Evolutionary conservation across 768 basidiomycete species (phyloP).

Genomic region (Boletus pseudo-olivaceus): DNA sequence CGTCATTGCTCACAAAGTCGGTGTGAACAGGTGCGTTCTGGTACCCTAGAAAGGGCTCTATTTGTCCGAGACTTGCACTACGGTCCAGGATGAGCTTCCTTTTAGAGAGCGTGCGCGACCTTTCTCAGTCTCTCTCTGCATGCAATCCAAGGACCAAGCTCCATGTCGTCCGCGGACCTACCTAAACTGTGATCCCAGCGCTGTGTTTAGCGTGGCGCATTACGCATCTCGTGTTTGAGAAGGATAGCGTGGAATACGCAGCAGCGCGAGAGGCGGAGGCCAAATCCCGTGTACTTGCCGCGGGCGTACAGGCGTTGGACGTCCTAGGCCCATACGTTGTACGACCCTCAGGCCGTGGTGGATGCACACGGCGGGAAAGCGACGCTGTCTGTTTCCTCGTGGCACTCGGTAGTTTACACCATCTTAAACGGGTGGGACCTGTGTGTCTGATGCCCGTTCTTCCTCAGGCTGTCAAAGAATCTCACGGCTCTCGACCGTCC

Average conservation of each 20-base stretch:
- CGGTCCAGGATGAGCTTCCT: constrained; percentile 5
- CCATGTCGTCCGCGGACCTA: constrained; percentile 22
- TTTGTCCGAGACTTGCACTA: constrained; percentile 4
- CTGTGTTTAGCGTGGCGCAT: constrained; percentile 10
- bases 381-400: constrained; percentile 6
- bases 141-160: constrained; percentile 16
- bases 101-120: constrained; percentile 14
- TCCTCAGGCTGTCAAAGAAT: constrained; percentile 13
- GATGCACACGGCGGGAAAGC: constrained; percentile 1
- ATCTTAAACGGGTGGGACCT: background rate
- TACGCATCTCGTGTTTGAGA: constrained; percentile 10
- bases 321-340: constrained; percentile 1
- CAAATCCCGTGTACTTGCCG: constrained; percentile 3
- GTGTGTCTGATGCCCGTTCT: background rate
- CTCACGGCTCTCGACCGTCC: constrained; percentile 5
- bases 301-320: background rate
- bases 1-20: background rate
- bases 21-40: constrained; percentile 9
- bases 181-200: constrained; percentile 10
- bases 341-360: background rate
- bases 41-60: background rate
- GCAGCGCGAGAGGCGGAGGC: constrained; percentile 1
- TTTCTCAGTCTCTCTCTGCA: constrained; percentile 5
- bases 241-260: constrained; percentile 1
- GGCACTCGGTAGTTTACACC: constrained; percentile 4